Base-by-base conservation (phyloP, 768 basidiomycete genomes). In the Tubosaeta sp. region DNA sequence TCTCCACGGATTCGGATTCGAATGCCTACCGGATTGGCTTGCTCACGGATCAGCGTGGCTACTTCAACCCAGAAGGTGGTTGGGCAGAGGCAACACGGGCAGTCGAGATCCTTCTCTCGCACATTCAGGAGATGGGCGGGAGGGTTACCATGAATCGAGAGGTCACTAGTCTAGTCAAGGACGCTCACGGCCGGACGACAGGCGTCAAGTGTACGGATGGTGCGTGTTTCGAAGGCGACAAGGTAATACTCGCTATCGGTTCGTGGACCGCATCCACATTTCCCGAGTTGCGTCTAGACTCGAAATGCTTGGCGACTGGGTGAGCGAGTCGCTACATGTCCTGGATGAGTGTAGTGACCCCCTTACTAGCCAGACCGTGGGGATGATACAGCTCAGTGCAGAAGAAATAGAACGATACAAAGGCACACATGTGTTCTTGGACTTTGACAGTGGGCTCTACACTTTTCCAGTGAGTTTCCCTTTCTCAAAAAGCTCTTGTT, bases 191-290 rank as follows among this genome's bases (percentile, higher is more conserved):
- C 29, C 72, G 52, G 57, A 80, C 79, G 18, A 71, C 61, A 2
- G 90, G 88, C 3, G 87, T 92, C 5, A 66, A 67, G 27, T 83
- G 88, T 54, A 66, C 66, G 19, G 81, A 84, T 61, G 89, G 86
- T 8, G 71, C 72, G 3, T 55, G 64, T 11, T 77, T 82, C 56
- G 58, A 69, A 14, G 87, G 84, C 1, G 78, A 84, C 47, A 57
- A 82, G 42, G 77, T 91, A 8, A 72, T 95, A 25, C 65, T 94
- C 30, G 82, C 90, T 8, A 73, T 83, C 13, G 92, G 93, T 21
- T 79, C 86, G 6, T 96, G 94, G 95, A 93, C 92, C 1, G 81
- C 89, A 9, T 84, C 85, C 2, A 66, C 84, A 1, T 90, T 94
- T 62, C 82, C 84, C 8, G 77, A 78, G 34, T 67, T 84, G 9